A percentile compares a stretch with the other conserved stretches of the same genome.
Evolutionary conservation across 2,329 filamentous ascomycete genomes (phyloP).

Genomic region (Huntiella moniliformis): DNA sequence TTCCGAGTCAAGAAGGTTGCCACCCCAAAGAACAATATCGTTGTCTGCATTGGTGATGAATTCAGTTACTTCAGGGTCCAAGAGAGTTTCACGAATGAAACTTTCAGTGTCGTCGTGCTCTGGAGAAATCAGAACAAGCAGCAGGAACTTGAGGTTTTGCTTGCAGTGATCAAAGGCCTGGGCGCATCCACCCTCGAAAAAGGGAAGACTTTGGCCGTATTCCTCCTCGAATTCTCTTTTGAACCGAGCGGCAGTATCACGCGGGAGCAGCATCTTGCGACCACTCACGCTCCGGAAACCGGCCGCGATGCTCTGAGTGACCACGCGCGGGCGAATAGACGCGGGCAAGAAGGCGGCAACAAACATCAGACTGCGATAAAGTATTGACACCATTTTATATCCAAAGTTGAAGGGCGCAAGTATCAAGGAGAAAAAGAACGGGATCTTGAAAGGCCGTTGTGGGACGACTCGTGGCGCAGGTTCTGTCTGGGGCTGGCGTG

Average conservation of each 20-base stretch:
- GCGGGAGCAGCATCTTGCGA: slow-evolving; percentile 58
- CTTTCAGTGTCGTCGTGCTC: slow-evolving; percentile 82
- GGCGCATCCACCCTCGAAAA: slow-evolving; percentile 77
- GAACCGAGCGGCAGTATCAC: slow-evolving; percentile 76
- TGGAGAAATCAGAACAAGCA: slow-evolving; percentile 75
- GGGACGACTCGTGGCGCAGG: slow-evolving; percentile 74
- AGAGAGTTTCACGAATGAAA: slow-evolving; percentile 67
- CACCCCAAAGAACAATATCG: slow-evolving; percentile 78
- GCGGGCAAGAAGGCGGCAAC: slow-evolving; percentile 66
- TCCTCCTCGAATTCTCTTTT: slow-evolving; percentile 90
- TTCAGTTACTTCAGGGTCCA: slow-evolving; percentile 51
- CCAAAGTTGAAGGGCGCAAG: slow-evolving; percentile 53
- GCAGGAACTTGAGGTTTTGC: slow-evolving; percentile 71
- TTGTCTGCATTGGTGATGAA: slow-evolving; percentile 60
- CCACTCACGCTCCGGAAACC: slow-evolving; percentile 44
- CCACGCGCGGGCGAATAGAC: slow-evolving; percentile 33
- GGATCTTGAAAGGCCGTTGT: slow-evolving; percentile 54
- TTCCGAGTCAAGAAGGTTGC: slow-evolving; percentile 82
- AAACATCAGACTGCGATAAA: slow-evolving; percentile 57
- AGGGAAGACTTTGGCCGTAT: slow-evolving; percentile 57
- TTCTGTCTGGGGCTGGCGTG: slow-evolving; percentile 27
- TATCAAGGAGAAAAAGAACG: slow-evolving; percentile 46
- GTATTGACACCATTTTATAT: slow-evolving; percentile 49
- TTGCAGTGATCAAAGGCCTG: slow-evolving; percentile 82
- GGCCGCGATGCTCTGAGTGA: slow-evolving; percentile 32